Evolutionary conservation across 2,329 filamentous ascomycete genomes (phyloP).

Genomic region (Talaromyces marneffei): DNA sequence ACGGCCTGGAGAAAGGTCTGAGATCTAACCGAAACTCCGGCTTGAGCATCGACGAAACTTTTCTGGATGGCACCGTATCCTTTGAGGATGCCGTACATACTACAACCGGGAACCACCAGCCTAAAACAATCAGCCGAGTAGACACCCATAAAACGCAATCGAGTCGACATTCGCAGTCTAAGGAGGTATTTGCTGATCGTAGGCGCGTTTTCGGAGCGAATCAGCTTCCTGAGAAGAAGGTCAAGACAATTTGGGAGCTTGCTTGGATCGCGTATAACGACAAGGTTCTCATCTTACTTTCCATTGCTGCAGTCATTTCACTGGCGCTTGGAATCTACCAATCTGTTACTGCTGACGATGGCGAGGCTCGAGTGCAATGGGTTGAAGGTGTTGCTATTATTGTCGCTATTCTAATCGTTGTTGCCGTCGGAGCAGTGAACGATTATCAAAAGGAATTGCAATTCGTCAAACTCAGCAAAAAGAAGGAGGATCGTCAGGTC

Average conservation of each 20-base stretch:
- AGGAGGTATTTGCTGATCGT: constrained; percentile 53
- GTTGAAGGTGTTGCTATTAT: constrained; percentile 77
- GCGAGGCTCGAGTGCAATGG: constrained; percentile 63
- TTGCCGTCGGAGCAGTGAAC: constrained; percentile 69
- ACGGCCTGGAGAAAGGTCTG: constrained; percentile 67
- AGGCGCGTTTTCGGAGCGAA: constrained; percentile 66
- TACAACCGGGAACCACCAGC: constrained; percentile 24
- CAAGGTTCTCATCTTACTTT: constrained; percentile 68
- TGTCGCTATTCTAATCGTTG: constrained; percentile 68
- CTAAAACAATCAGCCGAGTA: constrained; percentile 26
- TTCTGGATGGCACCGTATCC: constrained; percentile 56
- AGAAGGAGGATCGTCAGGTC: constrained; percentile 69
- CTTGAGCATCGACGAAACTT: constrained; percentile 63
- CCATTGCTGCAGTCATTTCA: constrained; percentile 66
- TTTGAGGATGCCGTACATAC: constrained; percentile 68
- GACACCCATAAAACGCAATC: constrained; percentile 14
- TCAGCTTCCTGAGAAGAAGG: constrained; percentile 60
- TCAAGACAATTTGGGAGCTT: constrained; percentile 63
- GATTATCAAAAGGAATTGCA: constrained; percentile 79
- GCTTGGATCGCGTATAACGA: constrained; percentile 80
- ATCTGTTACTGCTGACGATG: constrained; percentile 53
- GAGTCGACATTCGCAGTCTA: constrained; percentile 21
- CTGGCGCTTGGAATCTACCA: constrained; percentile 70
- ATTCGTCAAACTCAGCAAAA: constrained; percentile 73
- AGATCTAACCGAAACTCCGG: constrained; percentile 60